Evolutionary conservation across 495 filamentous ascomycete species (phyloP), one percentile per base, ranked within the genome.

Genomic region (Thermochaetoides thermophila): DNA sequence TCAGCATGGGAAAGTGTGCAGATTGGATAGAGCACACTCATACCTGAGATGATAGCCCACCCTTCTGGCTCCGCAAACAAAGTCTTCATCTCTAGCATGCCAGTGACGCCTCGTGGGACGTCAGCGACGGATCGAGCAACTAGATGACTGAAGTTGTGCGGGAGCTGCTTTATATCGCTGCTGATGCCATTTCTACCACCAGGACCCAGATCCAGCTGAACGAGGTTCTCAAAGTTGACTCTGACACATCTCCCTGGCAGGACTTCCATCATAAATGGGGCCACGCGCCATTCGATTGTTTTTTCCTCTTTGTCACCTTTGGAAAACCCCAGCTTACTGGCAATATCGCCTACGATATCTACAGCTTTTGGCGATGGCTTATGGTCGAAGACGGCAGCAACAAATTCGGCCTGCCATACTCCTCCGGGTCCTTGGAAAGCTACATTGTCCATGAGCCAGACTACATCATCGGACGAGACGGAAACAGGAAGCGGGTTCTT

Each of bases 361-460:
- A 79, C 66, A 0, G 80, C 48, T 39, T 76, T 66, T 27, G 68
- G 63, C 3, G 80, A 76, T 8, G 71, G 71, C 32, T 80, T 57
- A 37, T 70, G 69, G 27, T 73, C 69, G 46, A 95, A 94, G 36
- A 78, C 81, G 23, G 79, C 81, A 1, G 77, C 70, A 1, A 92
- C 73, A 34, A 83, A 80, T 40, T 93, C 82, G 4, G 77, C 79
- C 37, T 80, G 62, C 84, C 83, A 94, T 33, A 42, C 52, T 29
- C 48, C 52, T 14, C 43, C 60, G 14, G 41, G 46, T 23, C 50
- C 48, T 16, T 72, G 72, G 50, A 76, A 92, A 5, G 84, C 87
- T 6, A 82, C 84, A 45, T 89, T 95, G 60, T 95, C 84, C 24
- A 95, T 54, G 9, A 96, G 60, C 87, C 87, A 95, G 15, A 95